A percentile compares a stretch with the other conserved stretches of the same genome.
phyloP scores from a whole-genome alignment of 495 filamentous ascomycete species.

The Aspergillus biplanus region DNA sequence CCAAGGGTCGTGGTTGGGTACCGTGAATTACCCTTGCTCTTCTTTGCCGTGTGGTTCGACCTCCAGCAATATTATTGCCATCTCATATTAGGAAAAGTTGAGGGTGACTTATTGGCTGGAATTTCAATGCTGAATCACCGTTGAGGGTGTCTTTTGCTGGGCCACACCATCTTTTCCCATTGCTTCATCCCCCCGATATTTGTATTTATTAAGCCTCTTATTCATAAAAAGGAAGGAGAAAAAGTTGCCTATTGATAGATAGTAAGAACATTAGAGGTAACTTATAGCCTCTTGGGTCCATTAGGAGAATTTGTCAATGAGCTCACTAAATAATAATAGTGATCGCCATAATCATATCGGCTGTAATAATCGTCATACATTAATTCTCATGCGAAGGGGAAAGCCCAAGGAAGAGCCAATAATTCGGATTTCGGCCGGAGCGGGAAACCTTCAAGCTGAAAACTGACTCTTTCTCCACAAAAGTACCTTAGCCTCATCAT shows the following conservation, averaged over 20 bases:
- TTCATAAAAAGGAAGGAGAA: neutral
- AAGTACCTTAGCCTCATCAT: neutral
- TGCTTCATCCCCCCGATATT: neutral
- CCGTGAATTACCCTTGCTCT: conserved; percentile 10
- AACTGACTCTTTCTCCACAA: neutral
- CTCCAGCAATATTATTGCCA: neutral
- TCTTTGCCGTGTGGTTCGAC: conserved; percentile 9
- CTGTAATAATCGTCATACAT: too few species aligned
- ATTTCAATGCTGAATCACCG: neutral
- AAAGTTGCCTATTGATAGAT: neutral
- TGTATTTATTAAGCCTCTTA: neutral
- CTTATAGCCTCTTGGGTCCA: too few species aligned
- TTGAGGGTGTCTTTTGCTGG: neutral
- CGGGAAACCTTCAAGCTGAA: neutral
- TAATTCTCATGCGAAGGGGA: too few species aligned
- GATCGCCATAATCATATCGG: too few species aligned
- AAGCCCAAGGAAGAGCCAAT: too few species aligned
- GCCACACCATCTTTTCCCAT: neutral
- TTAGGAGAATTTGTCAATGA: too few species aligned
- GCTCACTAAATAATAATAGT: too few species aligned
- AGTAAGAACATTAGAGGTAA: neutral
- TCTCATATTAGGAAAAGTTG: neutral
- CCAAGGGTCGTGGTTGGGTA: conserved; percentile 10
- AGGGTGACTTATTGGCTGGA: neutral
- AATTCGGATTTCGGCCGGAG: too few species aligned